These are phyloP conservation scores for Sclerotinia nivalis DNA, from an alignment of 2,329 filamentous ascomycete species.

Conservation along the genomic window DNA sequence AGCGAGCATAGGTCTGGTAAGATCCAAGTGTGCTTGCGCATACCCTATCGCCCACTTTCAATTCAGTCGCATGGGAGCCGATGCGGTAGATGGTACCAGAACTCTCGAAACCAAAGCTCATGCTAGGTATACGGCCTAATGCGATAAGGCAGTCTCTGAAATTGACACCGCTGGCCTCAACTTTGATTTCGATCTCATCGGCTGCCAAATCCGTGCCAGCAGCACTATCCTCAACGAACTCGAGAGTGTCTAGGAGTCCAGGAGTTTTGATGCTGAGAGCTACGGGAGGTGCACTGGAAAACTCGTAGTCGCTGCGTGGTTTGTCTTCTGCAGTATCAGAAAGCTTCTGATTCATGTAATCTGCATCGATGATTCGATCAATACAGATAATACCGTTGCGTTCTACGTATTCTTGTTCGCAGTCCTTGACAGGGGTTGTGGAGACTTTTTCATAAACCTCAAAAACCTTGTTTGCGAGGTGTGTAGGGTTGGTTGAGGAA, in stretches of 20 bases:
- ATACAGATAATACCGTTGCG: not conserved
- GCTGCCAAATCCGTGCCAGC: not conserved
- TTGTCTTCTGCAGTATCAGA: not conserved
- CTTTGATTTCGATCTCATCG: slow-evolving; percentile 8
- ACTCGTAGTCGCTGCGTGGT: not conserved
- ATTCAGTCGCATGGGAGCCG: not conserved
- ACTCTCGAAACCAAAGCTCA: slow-evolving; percentile 5
- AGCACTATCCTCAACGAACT: not conserved
- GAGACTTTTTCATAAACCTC: not conserved
- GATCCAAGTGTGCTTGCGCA: slow-evolving; percentile 22
- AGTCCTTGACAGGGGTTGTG: not conserved
- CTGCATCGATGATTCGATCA: not conserved
- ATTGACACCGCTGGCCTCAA: slow-evolving; percentile 10
- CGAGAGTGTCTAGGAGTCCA: not conserved
- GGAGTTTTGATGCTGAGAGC: not conserved
- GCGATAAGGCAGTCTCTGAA: slow-evolving; percentile 1
- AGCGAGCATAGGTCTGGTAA: slow-evolving; percentile 3
- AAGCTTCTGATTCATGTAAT: not conserved
- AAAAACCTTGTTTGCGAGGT: not conserved
- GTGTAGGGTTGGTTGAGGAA: not conserved
- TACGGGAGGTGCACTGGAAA: not conserved
- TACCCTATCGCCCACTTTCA: slow-evolving; percentile 5
- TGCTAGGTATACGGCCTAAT: not conserved
- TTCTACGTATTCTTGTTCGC: not conserved
- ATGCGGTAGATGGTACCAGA: not conserved